Evolutionary conservation across 2,329 filamentous ascomycete genomes (phyloP).

Genomic region (Pezicula radicicola): DNA sequence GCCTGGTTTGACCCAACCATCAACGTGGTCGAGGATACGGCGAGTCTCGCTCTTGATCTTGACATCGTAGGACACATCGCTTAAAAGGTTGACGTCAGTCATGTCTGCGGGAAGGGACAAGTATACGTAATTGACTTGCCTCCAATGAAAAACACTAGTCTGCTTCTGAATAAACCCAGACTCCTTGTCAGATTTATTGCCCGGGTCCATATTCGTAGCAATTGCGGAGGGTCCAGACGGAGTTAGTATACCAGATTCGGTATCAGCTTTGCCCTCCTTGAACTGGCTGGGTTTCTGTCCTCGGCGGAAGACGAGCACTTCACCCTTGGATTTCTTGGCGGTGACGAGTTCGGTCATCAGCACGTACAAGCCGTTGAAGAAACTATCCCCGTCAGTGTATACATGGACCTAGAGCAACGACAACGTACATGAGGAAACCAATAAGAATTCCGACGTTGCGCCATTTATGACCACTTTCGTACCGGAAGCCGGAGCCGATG

Average conservation of each 20-base stretch:
- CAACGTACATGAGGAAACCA: constrained; percentile 46
- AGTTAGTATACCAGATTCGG: constrained; percentile 53
- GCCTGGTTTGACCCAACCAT: constrained; percentile 70
- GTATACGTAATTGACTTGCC: neutral
- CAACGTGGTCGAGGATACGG: constrained; percentile 64
- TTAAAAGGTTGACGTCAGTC: no score
- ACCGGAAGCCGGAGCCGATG: constrained; percentile 50
- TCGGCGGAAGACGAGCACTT: constrained; percentile 71
- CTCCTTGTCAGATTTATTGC: neutral
- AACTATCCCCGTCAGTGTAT: constrained; percentile 23
- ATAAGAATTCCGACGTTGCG: constrained; percentile 65
- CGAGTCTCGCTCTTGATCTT: constrained; percentile 61
- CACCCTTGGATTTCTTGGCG: constrained; percentile 70
- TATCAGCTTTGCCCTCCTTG: constrained; percentile 57
- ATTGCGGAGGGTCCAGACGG: neutral
- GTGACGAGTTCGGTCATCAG: constrained; percentile 21
- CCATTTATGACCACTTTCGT: constrained; percentile 38
- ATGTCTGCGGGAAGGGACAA: no score
- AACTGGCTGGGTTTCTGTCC: constrained; percentile 60
- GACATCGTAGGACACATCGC: constrained; percentile 64
- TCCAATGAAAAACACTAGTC: constrained; percentile 18
- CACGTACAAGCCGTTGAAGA: no score
- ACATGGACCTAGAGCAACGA: constrained; percentile 45
- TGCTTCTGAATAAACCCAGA: constrained; percentile 2
- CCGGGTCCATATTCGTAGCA: neutral